Evolutionary conservation across 306 rosid genomes (phyloP), one percentile per base, ranked within the genome.

Genomic region (Cucurbita maxima): DNA sequence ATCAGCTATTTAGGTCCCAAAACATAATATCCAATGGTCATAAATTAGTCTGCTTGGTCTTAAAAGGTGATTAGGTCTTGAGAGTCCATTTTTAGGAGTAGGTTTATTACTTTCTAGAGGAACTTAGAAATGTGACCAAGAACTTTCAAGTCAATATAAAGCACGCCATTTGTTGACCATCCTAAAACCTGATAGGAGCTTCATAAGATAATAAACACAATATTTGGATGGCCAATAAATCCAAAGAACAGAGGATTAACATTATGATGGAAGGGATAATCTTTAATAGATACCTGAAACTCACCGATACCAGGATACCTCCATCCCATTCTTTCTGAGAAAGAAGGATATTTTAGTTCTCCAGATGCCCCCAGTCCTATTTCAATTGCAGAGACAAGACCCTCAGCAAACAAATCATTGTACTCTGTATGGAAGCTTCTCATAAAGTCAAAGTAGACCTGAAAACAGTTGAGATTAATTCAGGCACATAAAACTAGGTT

Each of bases 291-390:
- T 94, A 94, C 99, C 99, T 94, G 99, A 86, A 94, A 94, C 95
- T 94, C 97, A 81, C 99, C 99, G 76, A 94, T 83, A 80, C 99
- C 99, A 81, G 99, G 99, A 79, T 90, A 94, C 66, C 89, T 89
- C 99, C 99, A 94, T 19, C 99, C 99, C 90, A 94, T 85, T 79
- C 91, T 86, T 83, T 83, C 96, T 22, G 97, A 82, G 77, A 85
- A 89, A 22, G 99, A 90, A 80, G 99, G 99, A 84, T 94, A 94
- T 82, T 86, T 94, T 70, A 94, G 91, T 81, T 94, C 99, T 76
- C 99, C 99, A 50, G 91, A 89, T 72, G 92, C 87, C 73, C 99
- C 99, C 40, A 94, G 92, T 57, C 99, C 97, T 71, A 91, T 81
- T 80, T 94, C 99, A 66, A 94, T 79, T 14, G 90, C 87, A 89